Percentiles rank a stretch among this genome's conserved stretches.
Conservation (phyloP, 1,284 basidiomycete species). For the Stygiomarasmius scandens region DNA sequence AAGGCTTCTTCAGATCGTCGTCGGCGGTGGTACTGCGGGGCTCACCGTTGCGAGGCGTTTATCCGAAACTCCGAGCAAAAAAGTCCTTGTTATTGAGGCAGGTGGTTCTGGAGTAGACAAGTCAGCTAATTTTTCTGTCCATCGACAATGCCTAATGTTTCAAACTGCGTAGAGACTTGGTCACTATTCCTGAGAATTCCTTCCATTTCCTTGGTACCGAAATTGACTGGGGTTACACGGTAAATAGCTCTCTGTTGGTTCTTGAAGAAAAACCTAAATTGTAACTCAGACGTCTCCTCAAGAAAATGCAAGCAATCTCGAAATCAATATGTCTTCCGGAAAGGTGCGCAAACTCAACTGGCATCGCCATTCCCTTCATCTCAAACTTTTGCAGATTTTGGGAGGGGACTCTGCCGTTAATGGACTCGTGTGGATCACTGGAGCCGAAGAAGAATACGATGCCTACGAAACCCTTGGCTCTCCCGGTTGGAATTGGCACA, state of each 20-base stretch:
- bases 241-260: constrained; percentile 10
- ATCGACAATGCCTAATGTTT: too few relatives aligned
- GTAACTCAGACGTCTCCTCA: constrained; percentile 27
- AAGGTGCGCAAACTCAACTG: constrained; percentile 22
- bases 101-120: neutral
- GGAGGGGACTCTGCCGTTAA: constrained; percentile 38
- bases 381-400: constrained; percentile 19
- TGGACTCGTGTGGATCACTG: constrained; percentile 37
- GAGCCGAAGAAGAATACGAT: constrained; percentile 35
- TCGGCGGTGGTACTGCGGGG: constrained; percentile 9
- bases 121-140: too few relatives aligned
- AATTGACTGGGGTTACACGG: constrained; percentile 32
- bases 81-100: neutral
- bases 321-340: constrained; percentile 32
- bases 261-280: neutral
- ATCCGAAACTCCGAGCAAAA: neutral
- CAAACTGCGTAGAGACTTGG: constrained; percentile 21
- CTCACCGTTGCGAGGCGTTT: constrained; percentile 2
- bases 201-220: constrained; percentile 31
- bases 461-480: constrained; percentile 18
- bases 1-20: constrained; percentile 1
- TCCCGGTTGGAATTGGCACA: constrained; percentile 24
- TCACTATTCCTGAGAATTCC: constrained; percentile 31
- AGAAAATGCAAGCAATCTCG: constrained; percentile 23
- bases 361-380: too few relatives aligned